Evolutionary conservation across 2,329 filamentous ascomycete genomes (phyloP).

Genomic region (Aurifilum marmelostoma): DNA sequence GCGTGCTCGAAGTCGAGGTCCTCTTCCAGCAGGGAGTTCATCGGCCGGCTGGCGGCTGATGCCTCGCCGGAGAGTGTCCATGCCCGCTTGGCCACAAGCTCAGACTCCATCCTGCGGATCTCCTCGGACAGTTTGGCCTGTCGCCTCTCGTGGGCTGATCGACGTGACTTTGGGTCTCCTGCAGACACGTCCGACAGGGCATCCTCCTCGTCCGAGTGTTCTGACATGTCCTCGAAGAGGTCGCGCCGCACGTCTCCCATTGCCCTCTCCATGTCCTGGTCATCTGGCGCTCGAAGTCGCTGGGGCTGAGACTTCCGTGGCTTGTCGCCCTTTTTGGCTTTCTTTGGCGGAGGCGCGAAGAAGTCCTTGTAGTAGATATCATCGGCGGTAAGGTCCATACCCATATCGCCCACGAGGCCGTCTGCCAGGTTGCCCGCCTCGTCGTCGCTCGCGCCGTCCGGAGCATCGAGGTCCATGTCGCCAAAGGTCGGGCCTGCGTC

Average conservation of each 20-base stretch:
- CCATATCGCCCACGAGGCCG: conserved; percentile 55
- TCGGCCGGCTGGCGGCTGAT: conserved; percentile 75
- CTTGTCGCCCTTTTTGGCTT: conserved; percentile 59
- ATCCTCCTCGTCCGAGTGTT: conserved; percentile 66
- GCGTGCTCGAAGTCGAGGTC: conserved; percentile 95
- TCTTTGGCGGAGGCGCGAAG: conserved; percentile 82
- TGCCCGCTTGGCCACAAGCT: conserved; percentile 84
- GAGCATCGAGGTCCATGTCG: conserved; percentile 73
- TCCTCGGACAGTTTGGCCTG: conserved; percentile 86
- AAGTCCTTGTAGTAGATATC: conserved; percentile 91
- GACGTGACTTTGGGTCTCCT: conserved; percentile 71
- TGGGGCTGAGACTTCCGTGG: conserved; percentile 44
- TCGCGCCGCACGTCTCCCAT: conserved; percentile 88
- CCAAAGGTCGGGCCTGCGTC: conserved; percentile 83
- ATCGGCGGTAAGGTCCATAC: conserved; percentile 71
- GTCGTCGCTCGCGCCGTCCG: conserved; percentile 69
- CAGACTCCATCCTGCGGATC: conserved; percentile 87
- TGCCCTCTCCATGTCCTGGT: conserved; percentile 75
- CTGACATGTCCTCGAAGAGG: conserved; percentile 80
- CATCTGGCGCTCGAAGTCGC: conserved; percentile 51
- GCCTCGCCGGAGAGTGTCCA: conserved; percentile 93
- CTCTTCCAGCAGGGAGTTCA: conserved; percentile 92
- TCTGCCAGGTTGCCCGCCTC: conserved; percentile 56
- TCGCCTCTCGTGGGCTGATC: conserved; percentile 82
- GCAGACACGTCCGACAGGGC: conserved; percentile 68